phyloP scores from a whole-genome alignment of 768 basidiomycete genomes.

The Pholiota microspora region DNA sequence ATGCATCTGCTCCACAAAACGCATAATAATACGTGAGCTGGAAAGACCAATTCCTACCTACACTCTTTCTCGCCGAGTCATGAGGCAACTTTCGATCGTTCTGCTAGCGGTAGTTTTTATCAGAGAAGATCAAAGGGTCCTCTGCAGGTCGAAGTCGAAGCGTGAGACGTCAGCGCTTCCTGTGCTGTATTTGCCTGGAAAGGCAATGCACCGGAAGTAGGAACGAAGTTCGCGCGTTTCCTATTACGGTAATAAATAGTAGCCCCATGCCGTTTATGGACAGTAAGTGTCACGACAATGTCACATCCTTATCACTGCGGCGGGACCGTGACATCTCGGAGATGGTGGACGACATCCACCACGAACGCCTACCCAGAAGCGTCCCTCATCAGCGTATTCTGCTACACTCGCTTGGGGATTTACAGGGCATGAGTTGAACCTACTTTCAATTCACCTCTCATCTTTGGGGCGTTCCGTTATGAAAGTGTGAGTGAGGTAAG shows the following conservation, averaged over 20 bases:
- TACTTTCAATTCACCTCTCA: not conserved
- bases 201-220: not conserved
- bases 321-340: too few relatives aligned
- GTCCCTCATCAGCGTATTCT: not conserved
- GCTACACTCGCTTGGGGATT: not conserved
- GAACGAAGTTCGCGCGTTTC: not conserved
- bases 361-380: not conserved
- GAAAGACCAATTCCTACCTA: not conserved
- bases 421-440: not conserved
- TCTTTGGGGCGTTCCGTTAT: not conserved
- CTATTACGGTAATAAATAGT: not conserved
- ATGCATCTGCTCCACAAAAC: not conserved
- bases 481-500: not conserved
- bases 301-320: too few relatives aligned
- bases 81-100: not conserved
- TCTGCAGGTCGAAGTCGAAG: not conserved
- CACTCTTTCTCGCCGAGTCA: not conserved
- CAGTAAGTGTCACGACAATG: not conserved
- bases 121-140: not conserved
- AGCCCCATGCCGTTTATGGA: not conserved
- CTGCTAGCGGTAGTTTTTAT: not conserved
- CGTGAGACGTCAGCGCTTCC: too few relatives aligned
- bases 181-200: not conserved
- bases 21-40: not conserved
- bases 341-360: not conserved